These are phyloP conservation scores for Brettanomyces bruxellensis DNA, from an alignment of 805 yeast species.

Conservation along the genomic window DNA sequence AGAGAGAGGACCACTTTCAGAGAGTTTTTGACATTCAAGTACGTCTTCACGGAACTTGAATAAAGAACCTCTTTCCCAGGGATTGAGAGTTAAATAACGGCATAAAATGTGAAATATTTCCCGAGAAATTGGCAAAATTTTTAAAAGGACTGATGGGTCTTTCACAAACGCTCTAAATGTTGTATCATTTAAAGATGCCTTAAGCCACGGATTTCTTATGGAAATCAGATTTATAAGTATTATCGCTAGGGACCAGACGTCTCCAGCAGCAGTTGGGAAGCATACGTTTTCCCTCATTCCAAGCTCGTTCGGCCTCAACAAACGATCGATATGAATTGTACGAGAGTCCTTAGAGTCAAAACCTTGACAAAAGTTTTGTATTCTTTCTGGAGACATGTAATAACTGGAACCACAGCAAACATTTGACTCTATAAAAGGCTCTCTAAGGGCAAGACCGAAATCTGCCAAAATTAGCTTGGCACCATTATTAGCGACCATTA, in stretches of 20 bases:
- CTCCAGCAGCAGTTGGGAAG: conserved; percentile 67
- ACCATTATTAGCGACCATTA: conserved; percentile 56
- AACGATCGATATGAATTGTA: conserved; percentile 21
- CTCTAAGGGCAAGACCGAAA: conserved; percentile 78
- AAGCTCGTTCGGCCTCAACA: conserved; percentile 16
- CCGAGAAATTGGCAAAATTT: conserved; percentile 64
- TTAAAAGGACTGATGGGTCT: conserved; percentile 44
- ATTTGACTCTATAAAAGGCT: conserved; percentile 49
- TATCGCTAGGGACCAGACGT: conserved; percentile 81
- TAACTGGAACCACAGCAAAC: conserved; percentile 81
- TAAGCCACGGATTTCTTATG: conserved; percentile 85
- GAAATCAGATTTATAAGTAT: conserved; percentile 73
- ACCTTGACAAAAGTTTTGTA: conserved; percentile 31
- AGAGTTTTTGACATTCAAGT: conserved; percentile 18
- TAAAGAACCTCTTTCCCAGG: conserved; percentile 37
- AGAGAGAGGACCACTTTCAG: conserved; percentile 27
- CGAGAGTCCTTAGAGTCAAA: conserved; percentile 24
- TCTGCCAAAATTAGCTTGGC: conserved; percentile 61
- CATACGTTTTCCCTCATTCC: conserved; percentile 23
- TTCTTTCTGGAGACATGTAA: conserved; percentile 89
- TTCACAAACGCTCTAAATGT: conserved; percentile 58
- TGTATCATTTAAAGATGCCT: conserved; percentile 57
- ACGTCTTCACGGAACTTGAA: conserved; percentile 31
- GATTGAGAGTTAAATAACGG: conserved; percentile 36
- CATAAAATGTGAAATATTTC: conserved; percentile 47